Conservation (phyloP, 495 filamentous ascomycete genomes). For the Neurospora discreta region DNA sequence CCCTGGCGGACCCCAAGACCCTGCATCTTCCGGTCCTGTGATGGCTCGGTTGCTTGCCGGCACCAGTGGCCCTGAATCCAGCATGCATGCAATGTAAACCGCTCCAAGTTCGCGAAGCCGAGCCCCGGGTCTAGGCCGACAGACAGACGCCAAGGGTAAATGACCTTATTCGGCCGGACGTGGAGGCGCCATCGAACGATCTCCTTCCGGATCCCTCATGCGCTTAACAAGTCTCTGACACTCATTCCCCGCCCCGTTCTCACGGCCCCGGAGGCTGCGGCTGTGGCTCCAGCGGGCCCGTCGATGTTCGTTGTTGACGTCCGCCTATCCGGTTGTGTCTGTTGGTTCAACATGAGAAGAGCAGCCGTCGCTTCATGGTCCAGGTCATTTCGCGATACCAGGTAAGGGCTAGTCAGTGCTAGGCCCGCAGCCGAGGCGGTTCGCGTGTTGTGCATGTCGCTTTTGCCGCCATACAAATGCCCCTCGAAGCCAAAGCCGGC, state of each 20-base stretch:
- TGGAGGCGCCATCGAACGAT: not conserved
- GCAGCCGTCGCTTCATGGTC: constrained; percentile 77
- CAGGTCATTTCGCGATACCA: constrained; percentile 35
- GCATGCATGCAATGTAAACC: not conserved
- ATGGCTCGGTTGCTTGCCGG: not conserved
- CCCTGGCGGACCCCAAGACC: not conserved
- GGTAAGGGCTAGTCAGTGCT: constrained; percentile 37
- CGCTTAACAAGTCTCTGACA: constrained; percentile 66
- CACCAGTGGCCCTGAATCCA: not conserved
- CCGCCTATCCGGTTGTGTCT: constrained; percentile 43
- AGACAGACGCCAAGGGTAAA: not conserved
- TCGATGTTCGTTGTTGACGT: not conserved
- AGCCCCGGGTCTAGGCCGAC: not conserved
- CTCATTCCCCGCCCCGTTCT: constrained; percentile 50
- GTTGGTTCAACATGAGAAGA: constrained; percentile 60
- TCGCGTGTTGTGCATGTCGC: constrained; percentile 5
- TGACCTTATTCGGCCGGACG: not conserved
- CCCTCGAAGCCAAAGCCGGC: constrained; percentile 29
- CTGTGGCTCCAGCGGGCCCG: not conserved
- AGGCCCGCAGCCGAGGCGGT: constrained; percentile 25
- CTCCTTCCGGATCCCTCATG: constrained; percentile 23
- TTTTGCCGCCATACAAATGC: constrained; percentile 16
- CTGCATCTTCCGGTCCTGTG: not conserved
- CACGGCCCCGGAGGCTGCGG: not conserved
- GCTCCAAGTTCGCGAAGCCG: not conserved